Percentiles rank a stretch among this genome's conserved stretches.
Evolutionary conservation across 768 basidiomycete genomes (phyloP).

Genomic region (Hirschioporus abietinus): DNA sequence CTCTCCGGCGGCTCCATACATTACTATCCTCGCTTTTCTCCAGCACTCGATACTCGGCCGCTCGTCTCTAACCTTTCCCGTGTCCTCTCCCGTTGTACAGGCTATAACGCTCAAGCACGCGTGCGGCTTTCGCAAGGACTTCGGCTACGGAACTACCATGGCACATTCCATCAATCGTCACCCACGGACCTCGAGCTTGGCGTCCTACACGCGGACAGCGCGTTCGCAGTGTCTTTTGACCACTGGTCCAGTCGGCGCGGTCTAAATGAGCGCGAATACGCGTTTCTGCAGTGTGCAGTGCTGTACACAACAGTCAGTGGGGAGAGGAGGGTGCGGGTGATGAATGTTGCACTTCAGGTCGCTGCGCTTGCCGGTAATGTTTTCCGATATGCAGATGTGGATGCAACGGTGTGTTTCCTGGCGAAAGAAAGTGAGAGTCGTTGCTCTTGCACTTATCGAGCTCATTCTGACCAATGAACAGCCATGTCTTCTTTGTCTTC

Average conservation of each 20-base stretch:
- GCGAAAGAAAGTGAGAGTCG: constrained; percentile 65
- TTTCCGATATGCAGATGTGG: constrained; percentile 88
- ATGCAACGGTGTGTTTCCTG: constrained; percentile 68
- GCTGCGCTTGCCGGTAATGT: constrained; percentile 85
- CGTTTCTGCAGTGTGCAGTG: constrained; percentile 80
- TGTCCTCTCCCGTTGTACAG: background rate
- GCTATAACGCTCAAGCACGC: background rate
- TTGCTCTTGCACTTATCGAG: background rate
- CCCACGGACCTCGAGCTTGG: constrained; percentile 76
- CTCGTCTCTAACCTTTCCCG: background rate
- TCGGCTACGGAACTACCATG: constrained; percentile 58
- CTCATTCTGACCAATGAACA: constrained; percentile 25
- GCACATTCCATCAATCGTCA: constrained; percentile 65
- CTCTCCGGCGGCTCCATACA: constrained; percentile 62
- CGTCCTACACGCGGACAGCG: constrained; percentile 73
- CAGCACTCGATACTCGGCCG: background rate
- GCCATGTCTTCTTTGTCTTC: constrained; percentile 62
- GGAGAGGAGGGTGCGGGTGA: constrained; percentile 74
- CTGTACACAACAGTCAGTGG: constrained; percentile 80
- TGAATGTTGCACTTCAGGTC: constrained; percentile 82
- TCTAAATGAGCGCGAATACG: constrained; percentile 67
- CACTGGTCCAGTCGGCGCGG: constrained; percentile 46
- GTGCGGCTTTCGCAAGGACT: constrained; percentile 24
- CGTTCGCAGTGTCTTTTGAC: constrained; percentile 69
- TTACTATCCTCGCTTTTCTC: background rate